phyloP scores from a whole-genome alignment of 1,284 basidiomycete species.

The Fomitopsis betulina region DNA sequence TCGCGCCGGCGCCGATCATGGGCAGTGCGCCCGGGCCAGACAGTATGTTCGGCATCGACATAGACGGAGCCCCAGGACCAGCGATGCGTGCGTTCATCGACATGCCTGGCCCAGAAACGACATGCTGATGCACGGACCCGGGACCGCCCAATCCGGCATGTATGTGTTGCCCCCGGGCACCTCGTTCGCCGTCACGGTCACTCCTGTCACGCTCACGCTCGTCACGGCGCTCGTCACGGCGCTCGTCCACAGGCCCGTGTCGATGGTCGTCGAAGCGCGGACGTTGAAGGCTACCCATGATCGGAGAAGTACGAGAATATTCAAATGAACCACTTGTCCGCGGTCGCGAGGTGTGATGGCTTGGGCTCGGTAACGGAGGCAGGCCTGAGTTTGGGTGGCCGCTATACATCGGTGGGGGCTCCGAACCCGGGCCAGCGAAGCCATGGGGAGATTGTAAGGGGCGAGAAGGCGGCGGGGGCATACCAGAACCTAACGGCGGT shows the following conservation, averaged over 20 bases:
- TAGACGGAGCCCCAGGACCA: neutral
- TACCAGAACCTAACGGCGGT: slow-evolving; percentile 10
- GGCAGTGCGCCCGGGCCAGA: slow-evolving; percentile 18
- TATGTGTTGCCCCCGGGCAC: slow-evolving; percentile 11
- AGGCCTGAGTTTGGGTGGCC: slow-evolving; percentile 12
- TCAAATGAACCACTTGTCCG: slow-evolving; percentile 14
- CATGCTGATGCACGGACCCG: slow-evolving; percentile 12
- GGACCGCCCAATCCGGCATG: slow-evolving; percentile 12
- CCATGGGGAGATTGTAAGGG: slow-evolving; percentile 11
- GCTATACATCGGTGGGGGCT: slow-evolving; percentile 29
- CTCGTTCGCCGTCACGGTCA: slow-evolving; percentile 10
- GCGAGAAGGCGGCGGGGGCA: slow-evolving; percentile 3
- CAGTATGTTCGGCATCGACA: slow-evolving; percentile 11
- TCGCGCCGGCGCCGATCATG: slow-evolving; percentile 4
- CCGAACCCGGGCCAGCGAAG: slow-evolving; percentile 12
- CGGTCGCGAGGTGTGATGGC: slow-evolving; percentile 9
- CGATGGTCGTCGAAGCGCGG: slow-evolving; percentile 17
- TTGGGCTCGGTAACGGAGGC: slow-evolving; percentile 12
- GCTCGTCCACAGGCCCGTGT: slow-evolving; percentile 10
- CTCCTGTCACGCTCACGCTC: slow-evolving; percentile 11
- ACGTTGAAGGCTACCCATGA: slow-evolving; percentile 29
- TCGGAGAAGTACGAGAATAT: slow-evolving; percentile 17
- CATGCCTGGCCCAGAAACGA: neutral
- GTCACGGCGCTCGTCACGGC: slow-evolving; percentile 12
- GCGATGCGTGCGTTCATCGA: slow-evolving; percentile 2